Percentiles rank a stretch among this genome's conserved stretches.
These are phyloP conservation scores for Pythium coloratum DNA, from an alignment of 352 stramenopile genomes.

Conservation along the genomic window DNA sequence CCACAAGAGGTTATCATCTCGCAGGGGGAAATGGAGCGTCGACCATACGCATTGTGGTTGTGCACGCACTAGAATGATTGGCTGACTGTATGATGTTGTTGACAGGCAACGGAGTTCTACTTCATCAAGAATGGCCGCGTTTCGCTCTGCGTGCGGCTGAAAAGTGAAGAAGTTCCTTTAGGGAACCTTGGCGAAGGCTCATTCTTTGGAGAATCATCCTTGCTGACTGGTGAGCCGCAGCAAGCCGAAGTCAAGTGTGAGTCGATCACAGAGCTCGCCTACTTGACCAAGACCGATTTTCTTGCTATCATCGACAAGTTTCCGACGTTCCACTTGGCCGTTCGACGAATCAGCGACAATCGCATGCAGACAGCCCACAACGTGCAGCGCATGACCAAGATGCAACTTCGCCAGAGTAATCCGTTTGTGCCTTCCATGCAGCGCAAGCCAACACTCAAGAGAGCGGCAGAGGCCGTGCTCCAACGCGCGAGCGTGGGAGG, in stretches of 20 bases:
- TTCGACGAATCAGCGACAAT: constrained; percentile 67
- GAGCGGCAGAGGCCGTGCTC: constrained; percentile 13
- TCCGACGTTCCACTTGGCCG: constrained; percentile 63
- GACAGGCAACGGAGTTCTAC: constrained; percentile 61
- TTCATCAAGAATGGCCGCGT: constrained; percentile 74
- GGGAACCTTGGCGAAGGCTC: constrained; percentile 71
- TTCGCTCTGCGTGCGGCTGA: constrained; percentile 44
- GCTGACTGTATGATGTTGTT: background rate
- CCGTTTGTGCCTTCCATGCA: constrained; percentile 2
- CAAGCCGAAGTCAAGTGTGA: constrained; percentile 63
- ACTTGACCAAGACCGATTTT: constrained; percentile 61
- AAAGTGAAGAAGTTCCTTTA: constrained; percentile 40
- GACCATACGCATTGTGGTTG: background rate
- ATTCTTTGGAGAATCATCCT: constrained; percentile 74
- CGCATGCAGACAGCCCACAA: constrained; percentile 68
- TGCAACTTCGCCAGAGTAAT: constrained; percentile 39
- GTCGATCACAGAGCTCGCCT: constrained; percentile 64
- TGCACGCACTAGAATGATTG: background rate
- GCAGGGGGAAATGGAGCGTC: constrained; percentile 48
- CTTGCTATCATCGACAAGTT: constrained; percentile 59
- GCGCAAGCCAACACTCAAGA: constrained; percentile 16
- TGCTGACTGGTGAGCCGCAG: constrained; percentile 54
- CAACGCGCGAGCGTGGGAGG: background rate
- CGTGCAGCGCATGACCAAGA: constrained; percentile 62
- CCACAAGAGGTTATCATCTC: constrained; percentile 67